Conservation (phyloP, 2,329 filamentous ascomycete species). For the Xylariomycetidae sp. region DNA sequence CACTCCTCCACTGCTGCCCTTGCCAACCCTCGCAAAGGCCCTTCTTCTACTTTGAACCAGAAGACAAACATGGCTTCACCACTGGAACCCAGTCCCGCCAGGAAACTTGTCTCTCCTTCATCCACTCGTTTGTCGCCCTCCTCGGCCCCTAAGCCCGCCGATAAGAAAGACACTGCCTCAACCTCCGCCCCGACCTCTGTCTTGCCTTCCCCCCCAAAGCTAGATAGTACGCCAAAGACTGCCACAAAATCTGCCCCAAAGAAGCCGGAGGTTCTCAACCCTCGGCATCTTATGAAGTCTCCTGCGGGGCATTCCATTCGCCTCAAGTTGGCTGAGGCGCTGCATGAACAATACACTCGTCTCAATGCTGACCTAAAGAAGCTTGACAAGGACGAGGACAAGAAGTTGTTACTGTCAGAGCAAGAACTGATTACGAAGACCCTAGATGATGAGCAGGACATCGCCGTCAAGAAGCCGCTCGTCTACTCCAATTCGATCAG, state of each 20-base stretch:
- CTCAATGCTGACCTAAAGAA: slow-evolving; percentile 60
- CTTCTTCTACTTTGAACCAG: too few relatives aligned
- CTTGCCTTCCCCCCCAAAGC: too few relatives aligned
- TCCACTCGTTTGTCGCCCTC: slow-evolving; percentile 2
- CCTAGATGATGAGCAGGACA: slow-evolving; percentile 72
- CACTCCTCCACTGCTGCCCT: slow-evolving; percentile 2
- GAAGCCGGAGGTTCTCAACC: slow-evolving; percentile 55
- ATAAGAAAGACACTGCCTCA: not conserved
- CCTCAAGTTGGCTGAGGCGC: slow-evolving; percentile 50
- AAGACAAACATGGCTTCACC: too few relatives aligned
- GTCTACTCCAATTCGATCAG: slow-evolving; percentile 85
- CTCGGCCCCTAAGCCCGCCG: not conserved
- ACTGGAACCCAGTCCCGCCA: too few relatives aligned
- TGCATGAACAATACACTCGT: slow-evolving; percentile 60
- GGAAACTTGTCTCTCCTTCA: too few relatives aligned
- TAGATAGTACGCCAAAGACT: slow-evolving; percentile 5
- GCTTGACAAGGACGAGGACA: slow-evolving; percentile 40
- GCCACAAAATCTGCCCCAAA: slow-evolving; percentile 15
- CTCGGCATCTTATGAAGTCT: slow-evolving; percentile 53
- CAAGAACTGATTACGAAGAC: slow-evolving; percentile 63
- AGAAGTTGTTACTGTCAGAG: slow-evolving; percentile 51
- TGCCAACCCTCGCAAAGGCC: slow-evolving; percentile 1
- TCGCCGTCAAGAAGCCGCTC: slow-evolving; percentile 57
- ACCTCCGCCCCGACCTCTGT: slow-evolving; percentile 1
- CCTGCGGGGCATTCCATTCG: slow-evolving; percentile 54